A percentile compares a stretch with the other conserved stretches of the same genome.
Evolutionary conservation across 2,329 filamentous ascomycete genomes (phyloP).

Genomic region (Diplocarpon mali): DNA sequence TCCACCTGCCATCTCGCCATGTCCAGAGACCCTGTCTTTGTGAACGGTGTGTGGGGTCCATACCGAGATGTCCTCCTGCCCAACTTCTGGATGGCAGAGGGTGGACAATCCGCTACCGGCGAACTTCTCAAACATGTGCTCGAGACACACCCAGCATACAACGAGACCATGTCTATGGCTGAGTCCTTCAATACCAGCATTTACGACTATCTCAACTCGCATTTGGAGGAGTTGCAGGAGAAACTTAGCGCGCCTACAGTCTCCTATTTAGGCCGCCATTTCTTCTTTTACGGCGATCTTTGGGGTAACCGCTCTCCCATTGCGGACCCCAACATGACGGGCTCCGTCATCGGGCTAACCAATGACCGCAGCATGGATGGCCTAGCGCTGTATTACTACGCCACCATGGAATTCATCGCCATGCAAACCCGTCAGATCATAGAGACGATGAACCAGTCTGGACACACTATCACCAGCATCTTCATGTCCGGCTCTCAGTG

Average conservation of each 20-base stretch:
- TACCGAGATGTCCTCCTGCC: conserved; percentile 91
- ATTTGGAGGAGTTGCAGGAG: conserved; percentile 65
- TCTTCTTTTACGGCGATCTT: conserved; percentile 97
- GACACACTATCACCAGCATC: conserved; percentile 80
- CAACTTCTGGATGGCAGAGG: conserved; percentile 92
- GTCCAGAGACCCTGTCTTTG: conserved; percentile 87
- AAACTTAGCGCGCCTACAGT: conserved; percentile 62
- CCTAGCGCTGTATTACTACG: conserved; percentile 87
- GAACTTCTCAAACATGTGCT: conserved; percentile 90
- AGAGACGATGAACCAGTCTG: conserved; percentile 81
- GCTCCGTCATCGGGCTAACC: conserved; percentile 75
- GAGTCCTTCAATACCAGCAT: conserved; percentile 79
- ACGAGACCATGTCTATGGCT: conserved; percentile 66
- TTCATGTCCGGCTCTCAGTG: conserved; percentile 99
- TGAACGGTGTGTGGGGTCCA: conserved; percentile 91
- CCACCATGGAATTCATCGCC: conserved; percentile 95
- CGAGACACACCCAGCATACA: conserved; percentile 86
- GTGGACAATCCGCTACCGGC: conserved; percentile 90
- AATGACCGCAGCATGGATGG: conserved; percentile 80
- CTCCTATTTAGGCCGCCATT: conserved; percentile 78
- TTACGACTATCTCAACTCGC: conserved; percentile 88
- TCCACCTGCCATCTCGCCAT: conserved; percentile 97
- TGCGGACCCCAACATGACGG: conserved; percentile 87
- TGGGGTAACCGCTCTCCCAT: conserved; percentile 95
- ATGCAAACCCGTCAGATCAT: conserved; percentile 95